These are phyloP conservation scores for Lepiota subincarnata DNA, from an alignment of 768 basidiomycete species.

Conservation along the genomic window DNA sequence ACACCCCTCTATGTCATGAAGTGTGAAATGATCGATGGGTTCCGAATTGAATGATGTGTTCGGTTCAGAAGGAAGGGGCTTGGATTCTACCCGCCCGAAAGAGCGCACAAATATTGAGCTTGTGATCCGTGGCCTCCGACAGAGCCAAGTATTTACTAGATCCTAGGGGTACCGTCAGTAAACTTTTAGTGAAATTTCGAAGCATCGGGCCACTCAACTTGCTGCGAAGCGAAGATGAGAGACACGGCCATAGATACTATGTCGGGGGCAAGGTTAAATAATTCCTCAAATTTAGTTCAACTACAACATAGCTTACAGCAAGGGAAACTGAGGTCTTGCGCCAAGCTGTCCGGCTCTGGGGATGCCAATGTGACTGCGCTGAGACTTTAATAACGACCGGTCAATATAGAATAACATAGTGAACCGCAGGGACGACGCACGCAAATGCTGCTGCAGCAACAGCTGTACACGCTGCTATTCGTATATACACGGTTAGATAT, in stretches of 20 bases:
- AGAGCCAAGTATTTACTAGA: constrained; percentile 1
- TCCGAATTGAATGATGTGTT: not conserved
- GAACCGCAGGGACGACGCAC: not conserved
- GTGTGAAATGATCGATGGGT: not conserved
- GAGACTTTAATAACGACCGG: not conserved
- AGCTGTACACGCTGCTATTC: constrained; percentile 3
- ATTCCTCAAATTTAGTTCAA: not conserved
- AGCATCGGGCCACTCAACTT: not conserved
- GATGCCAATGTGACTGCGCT: not conserved
- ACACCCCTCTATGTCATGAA: not conserved
- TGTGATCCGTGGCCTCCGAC: not conserved
- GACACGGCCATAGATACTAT: constrained; percentile 6
- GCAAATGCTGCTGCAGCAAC: constrained; percentile 1
- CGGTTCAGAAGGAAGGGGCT: not conserved
- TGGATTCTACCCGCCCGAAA: not conserved
- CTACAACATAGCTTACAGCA: not conserved
- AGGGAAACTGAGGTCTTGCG: constrained; percentile 7
- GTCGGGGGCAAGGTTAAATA: not conserved
- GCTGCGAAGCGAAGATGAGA: constrained; percentile 2
- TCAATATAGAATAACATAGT: not conserved
- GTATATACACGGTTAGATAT: constrained; percentile 4
- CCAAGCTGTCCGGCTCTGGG: not conserved
- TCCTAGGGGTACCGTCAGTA: not conserved
- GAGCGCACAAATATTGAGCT: not conserved
- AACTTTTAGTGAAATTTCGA: not conserved